These are phyloP conservation scores for Lablab purpureus DNA, from an alignment of 306 rosid genomes.

Conservation along the genomic window DNA sequence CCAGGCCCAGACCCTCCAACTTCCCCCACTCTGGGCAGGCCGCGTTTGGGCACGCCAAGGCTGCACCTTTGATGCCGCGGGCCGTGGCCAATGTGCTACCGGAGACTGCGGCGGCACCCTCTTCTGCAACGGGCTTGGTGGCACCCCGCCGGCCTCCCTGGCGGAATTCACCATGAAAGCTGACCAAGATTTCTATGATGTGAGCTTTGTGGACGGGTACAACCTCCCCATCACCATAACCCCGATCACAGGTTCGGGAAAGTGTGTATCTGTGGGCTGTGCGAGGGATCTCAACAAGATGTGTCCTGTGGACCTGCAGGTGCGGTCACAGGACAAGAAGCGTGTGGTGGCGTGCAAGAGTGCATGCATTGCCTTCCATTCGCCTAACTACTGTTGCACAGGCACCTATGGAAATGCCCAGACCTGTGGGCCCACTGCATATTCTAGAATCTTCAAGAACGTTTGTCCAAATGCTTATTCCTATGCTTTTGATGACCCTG, in stretches of 20 bases:
- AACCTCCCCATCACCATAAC: constrained; percentile 81
- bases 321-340: constrained; percentile 62
- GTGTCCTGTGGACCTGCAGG: constrained; percentile 90
- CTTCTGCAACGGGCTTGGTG: constrained; percentile 85
- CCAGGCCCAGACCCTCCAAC: constrained; percentile 60
- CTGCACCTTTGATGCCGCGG: constrained; percentile 82
- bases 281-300: constrained; percentile 78
- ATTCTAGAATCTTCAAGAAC: constrained; percentile 80
- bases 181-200: constrained; percentile 87
- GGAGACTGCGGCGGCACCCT: constrained; percentile 92
- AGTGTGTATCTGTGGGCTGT: constrained; percentile 84
- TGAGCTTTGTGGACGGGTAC: constrained; percentile 90
- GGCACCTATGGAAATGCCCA: constrained; percentile 79
- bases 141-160: constrained; percentile 78
- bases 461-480: constrained; percentile 92
- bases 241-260: constrained; percentile 54
- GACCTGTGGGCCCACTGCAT: constrained; percentile 84
- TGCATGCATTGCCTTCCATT: constrained; percentile 84
- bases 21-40: constrained; percentile 91
- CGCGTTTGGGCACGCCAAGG: constrained; percentile 97
- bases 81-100: constrained; percentile 84
- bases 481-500: constrained; percentile 91
- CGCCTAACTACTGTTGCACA: constrained; percentile 85
- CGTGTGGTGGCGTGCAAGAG: constrained; percentile 85
- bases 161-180: constrained; percentile 83